Evolutionary conservation across 2,329 filamentous ascomycete species (phyloP).

Genomic region (Claviceps fusiformis): DNA sequence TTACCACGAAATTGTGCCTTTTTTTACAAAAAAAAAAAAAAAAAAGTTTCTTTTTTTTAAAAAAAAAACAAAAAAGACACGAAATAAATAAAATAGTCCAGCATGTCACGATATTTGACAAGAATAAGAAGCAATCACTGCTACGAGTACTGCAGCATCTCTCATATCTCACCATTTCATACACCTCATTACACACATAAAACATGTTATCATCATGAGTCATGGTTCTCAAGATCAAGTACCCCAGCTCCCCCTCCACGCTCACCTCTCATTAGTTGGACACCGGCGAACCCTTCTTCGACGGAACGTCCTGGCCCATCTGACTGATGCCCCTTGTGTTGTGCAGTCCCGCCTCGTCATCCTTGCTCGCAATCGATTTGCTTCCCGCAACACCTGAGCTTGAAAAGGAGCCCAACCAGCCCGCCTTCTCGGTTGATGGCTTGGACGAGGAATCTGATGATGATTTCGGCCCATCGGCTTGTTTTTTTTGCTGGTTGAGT

Average conservation of each 20-base stretch:
- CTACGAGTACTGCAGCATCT: neutral
- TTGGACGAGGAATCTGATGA: neutral
- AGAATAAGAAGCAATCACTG: neutral
- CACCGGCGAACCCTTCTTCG: neutral
- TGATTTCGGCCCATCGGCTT: neutral
- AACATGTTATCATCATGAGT: neutral
- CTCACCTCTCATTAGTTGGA: neutral
- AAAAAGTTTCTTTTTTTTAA: too few relatives aligned
- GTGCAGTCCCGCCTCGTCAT: neutral
- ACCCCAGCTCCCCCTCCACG: neutral
- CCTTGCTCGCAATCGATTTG: neutral
- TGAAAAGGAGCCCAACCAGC: neutral
- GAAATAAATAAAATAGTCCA: too few relatives aligned
- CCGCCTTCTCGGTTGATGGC: neutral
- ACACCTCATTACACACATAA: neutral
- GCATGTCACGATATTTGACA: too few relatives aligned
- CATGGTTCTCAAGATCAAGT: neutral
- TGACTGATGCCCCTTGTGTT: constrained; percentile 19
- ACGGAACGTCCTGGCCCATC: constrained; percentile 1
- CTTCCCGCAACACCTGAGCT: neutral
- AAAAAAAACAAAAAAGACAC: too few relatives aligned
- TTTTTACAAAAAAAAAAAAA: too few relatives aligned
- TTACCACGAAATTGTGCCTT: too few relatives aligned
- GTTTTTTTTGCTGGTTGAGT: neutral
- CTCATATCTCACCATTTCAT: neutral